Base-by-base conservation (phyloP, 139 green algal genomes). In the Chlorella sp. region DNA sequence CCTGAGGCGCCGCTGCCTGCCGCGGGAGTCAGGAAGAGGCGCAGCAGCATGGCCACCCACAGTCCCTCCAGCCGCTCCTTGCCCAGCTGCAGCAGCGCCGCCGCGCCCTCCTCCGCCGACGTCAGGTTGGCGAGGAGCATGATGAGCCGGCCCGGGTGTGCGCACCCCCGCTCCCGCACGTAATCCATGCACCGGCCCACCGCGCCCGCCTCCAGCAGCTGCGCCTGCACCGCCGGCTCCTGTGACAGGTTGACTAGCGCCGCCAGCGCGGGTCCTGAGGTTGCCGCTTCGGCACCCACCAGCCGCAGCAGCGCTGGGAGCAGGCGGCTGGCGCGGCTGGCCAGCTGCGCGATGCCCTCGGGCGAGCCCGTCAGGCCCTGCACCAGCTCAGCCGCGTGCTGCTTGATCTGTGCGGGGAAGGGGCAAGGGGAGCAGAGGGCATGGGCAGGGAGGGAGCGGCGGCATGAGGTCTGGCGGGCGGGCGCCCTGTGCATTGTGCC, bases 41-140 rank as follows among this genome's bases (percentile, higher is more conserved):
- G 83, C 38, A 94, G 65, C 67, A 94, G 81, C 31, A 92, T 79
- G 11, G 88, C 87, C 81, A 90, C 82, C 69, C 90, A 53, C 17
- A 91, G 82, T 7, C 89, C 90, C 65, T 91, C 87, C 72, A 89
- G 45, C 21, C n/a, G n/a, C n/a, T n/a, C n/a, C 14, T 14, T 59
- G 19, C 51, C 14, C 51, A 59, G 14, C 74, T 96, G 89, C 63
- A 97, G 70, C 65, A 97, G 58, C 21, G 83, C 73, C 59, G 74
- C 56, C 17, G 77, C 82, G 2, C 88, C 91, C 29, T 77, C 58
- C 48, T 96, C 87, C 41, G 67, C 38, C 4, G 86, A 60, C 12
- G 91, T 97, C n/a, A 96, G 43, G 82, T 97, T 96, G 56, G 85
- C 82, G 51, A 96, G 81, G 55, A 96, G 65, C 87, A 93, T 92